Percentiles rank a stretch among this genome's conserved stretches.
Conservation (phyloP, 2,329 filamentous ascomycete genomes). For the Sordariomycetes sp. region DNA sequence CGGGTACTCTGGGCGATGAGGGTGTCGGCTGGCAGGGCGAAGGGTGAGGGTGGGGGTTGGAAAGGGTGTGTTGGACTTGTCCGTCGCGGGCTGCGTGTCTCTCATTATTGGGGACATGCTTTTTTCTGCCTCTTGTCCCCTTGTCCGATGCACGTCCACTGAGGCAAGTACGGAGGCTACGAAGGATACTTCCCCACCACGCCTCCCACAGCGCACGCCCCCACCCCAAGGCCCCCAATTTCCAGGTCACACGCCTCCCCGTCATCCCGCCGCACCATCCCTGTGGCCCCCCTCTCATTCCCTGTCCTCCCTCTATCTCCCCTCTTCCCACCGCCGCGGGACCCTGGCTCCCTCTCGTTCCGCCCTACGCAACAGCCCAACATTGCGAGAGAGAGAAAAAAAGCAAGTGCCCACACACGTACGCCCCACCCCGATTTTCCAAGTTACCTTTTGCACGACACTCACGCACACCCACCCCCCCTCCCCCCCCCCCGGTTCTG, state of each 20-base stretch:
- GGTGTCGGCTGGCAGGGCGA: too few species aligned
- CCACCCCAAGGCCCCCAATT: not conserved
- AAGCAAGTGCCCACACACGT: not conserved
- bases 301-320: not conserved
- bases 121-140: too few species aligned
- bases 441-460: not conserved
- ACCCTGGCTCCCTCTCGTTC: not conserved
- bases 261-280: not conserved
- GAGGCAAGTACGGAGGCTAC: too few species aligned
- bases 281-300: not conserved
- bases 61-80: too few species aligned
- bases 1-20: too few species aligned
- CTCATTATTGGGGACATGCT: too few species aligned
- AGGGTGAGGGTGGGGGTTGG: too few species aligned
- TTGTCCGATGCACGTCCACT: too few species aligned
- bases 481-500: not conserved
- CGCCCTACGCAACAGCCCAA: not conserved
- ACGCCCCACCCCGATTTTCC: too few species aligned
- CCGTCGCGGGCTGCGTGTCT: too few species aligned
- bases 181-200: too few species aligned
- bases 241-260: not conserved
- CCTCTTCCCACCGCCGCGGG: not conserved
- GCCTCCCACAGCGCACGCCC: not conserved
- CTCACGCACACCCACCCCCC: not conserved
- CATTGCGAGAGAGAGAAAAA: not conserved